phyloP scores from a whole-genome alignment of 2,329 filamentous ascomycete genomes.

The Aspergillus eucalypticola region DNA sequence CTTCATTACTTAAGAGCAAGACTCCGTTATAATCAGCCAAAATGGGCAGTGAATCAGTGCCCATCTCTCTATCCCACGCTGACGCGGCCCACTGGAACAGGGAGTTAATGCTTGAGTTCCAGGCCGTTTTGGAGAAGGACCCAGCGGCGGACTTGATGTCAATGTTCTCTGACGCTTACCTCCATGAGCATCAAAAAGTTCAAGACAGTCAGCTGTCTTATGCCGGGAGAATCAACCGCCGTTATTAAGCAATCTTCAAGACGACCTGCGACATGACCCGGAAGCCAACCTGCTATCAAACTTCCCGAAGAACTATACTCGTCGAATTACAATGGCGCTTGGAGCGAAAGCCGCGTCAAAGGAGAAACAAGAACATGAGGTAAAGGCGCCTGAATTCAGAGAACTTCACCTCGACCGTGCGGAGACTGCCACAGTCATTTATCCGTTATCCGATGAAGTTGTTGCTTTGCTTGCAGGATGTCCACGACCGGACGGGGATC shows the following conservation, averaged over 20 bases:
- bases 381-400: constrained; percentile 21
- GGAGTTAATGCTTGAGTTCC: constrained; percentile 23
- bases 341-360: background rate
- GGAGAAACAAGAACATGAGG: background rate
- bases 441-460: constrained; percentile 25
- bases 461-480: constrained; percentile 17
- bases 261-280: constrained; percentile 16
- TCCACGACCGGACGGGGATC: background rate
- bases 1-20: too few relatives aligned
- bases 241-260: constrained; percentile 17
- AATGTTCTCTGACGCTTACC: constrained; percentile 23
- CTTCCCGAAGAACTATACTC: constrained; percentile 25
- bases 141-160: constrained; percentile 26
- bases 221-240: constrained; percentile 21
- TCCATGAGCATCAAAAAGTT: constrained; percentile 16
- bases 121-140: constrained; percentile 22
- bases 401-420: constrained; percentile 20
- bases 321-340: constrained; percentile 23
- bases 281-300: constrained; percentile 24
- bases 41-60: too few relatives aligned
- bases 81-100: constrained; percentile 26
- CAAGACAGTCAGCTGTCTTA: constrained; percentile 18
- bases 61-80: constrained; percentile 10
- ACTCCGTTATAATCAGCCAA: too few relatives aligned
- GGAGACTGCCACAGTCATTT: constrained; percentile 24